Evolutionary conservation across 148 eudicot genomes (phyloP).

Genomic region (Cornus suecica): DNA sequence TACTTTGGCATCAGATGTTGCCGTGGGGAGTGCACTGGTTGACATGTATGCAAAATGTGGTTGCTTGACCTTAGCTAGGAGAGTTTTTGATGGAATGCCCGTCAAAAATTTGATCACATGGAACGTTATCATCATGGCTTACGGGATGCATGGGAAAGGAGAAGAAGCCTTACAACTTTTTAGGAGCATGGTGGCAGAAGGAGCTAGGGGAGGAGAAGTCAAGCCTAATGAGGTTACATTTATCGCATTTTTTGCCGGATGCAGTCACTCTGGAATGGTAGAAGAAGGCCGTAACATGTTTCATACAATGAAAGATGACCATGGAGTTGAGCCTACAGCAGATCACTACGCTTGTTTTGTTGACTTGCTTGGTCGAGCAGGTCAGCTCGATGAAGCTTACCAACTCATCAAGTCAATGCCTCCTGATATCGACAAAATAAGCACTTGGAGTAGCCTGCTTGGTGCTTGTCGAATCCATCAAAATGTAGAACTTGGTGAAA

Average conservation of each 20-base stretch:
- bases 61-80: slow-evolving; percentile 53
- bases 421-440: slow-evolving; percentile 38
- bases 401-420: slow-evolving; percentile 61
- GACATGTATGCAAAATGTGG: slow-evolving; percentile 95
- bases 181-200: slow-evolving; percentile 44
- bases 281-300: slow-evolving; percentile 57
- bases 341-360: slow-evolving; percentile 77
- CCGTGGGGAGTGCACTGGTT: slow-evolving; percentile 81
- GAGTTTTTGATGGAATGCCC: slow-evolving; percentile 64
- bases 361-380: slow-evolving; percentile 87
- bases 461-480: slow-evolving; percentile 80
- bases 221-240: slow-evolving; percentile 65
- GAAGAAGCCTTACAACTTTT: slow-evolving; percentile 55
- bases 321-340: slow-evolving; percentile 46
- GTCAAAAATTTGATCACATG: slow-evolving; percentile 75
- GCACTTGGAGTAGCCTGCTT: slow-evolving; percentile 78
- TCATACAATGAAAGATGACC: slow-evolving; percentile 42
- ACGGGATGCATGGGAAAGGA: slow-evolving; percentile 91
- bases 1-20: slow-evolving; percentile 58
- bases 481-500: slow-evolving; percentile 70
- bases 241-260: slow-evolving; percentile 61
- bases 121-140: slow-evolving; percentile 87
- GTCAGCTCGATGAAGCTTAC: slow-evolving; percentile 56
- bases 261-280: slow-evolving; percentile 75
- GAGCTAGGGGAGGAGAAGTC: slow-evolving; percentile 29